Evolutionary conservation across 768 basidiomycete species (phyloP).

Genomic region (Lactarius evosmus): DNA sequence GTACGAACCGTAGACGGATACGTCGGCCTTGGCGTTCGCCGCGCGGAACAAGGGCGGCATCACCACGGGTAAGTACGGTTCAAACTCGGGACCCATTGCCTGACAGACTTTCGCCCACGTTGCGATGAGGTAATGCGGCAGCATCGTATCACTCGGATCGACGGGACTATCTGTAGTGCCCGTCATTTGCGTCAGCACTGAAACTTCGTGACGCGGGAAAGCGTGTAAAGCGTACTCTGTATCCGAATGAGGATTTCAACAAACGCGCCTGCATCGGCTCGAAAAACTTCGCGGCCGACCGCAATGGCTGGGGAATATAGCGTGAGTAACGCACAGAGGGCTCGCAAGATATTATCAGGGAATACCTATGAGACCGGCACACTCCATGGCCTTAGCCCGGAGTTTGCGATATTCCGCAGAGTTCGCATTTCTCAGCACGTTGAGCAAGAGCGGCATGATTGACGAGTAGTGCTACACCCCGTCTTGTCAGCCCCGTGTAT

Average conservation of each 20-base stretch:
- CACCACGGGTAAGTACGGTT: conserved; percentile 79
- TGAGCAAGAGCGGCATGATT: conserved; percentile 79
- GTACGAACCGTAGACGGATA: conserved; percentile 63
- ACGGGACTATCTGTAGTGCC: conserved; percentile 53
- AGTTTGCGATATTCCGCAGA: conserved; percentile 63
- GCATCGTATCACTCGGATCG: conserved; percentile 69
- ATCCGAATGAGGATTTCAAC: conserved; percentile 71
- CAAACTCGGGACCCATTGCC: conserved; percentile 79
- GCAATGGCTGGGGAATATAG: conserved; percentile 60
- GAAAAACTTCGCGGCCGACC: conserved; percentile 76
- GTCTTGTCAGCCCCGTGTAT: background rate
- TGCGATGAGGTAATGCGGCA: conserved; percentile 72
- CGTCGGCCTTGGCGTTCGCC: conserved; percentile 77
- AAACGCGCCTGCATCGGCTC: conserved; percentile 67
- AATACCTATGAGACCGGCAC: conserved; percentile 80
- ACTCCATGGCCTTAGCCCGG: conserved; percentile 86
- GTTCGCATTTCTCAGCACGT: conserved; percentile 70
- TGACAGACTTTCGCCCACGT: conserved; percentile 91
- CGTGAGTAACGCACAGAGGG: background rate
- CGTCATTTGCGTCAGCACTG: background rate
- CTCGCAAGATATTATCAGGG: conserved; percentile 9
- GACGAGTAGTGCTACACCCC: conserved; percentile 54
- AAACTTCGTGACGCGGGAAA: background rate
- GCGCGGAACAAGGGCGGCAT: conserved; percentile 75
- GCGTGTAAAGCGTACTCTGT: conserved; percentile 52